Conservation (phyloP, 768 basidiomycete genomes). For the Russula sp. region DNA sequence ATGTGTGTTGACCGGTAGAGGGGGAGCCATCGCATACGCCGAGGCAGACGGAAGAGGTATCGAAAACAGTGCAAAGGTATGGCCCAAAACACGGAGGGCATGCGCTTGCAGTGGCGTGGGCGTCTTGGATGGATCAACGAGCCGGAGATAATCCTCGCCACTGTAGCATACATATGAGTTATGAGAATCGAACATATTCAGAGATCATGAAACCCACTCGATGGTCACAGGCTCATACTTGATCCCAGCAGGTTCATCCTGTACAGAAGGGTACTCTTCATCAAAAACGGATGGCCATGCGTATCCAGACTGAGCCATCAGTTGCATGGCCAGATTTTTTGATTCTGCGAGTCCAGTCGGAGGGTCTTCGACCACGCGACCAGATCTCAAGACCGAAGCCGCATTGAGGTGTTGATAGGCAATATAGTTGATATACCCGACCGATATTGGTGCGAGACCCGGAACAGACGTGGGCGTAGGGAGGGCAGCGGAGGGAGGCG, state of each 20-base stretch:
- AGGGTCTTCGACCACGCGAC: slow-evolving; percentile 24
- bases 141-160: slow-evolving; percentile 18
- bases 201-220: slow-evolving; percentile 8
- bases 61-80: slow-evolving; percentile 18
- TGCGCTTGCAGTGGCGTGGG: slow-evolving; percentile 19
- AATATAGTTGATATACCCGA: slow-evolving; percentile 15
- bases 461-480: slow-evolving; percentile 10
- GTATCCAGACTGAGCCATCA: slow-evolving; percentile 32
- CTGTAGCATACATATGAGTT: neutral
- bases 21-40: neutral
- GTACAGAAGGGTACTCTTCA: slow-evolving; percentile 21
- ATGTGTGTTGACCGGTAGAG: neutral
- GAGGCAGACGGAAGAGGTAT: slow-evolving; percentile 8
- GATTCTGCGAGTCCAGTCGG: slow-evolving; percentile 18
- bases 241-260: slow-evolving; percentile 15
- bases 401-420: slow-evolving; percentile 13
- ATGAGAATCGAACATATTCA: neutral
- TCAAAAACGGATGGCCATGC: slow-evolving; percentile 41
- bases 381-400: slow-evolving; percentile 16
- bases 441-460: slow-evolving; percentile 12
- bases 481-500: neutral
- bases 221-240: slow-evolving; percentile 19
- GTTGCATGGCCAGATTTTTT: slow-evolving; percentile 24
- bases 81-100: slow-evolving; percentile 17
- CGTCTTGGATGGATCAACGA: slow-evolving; percentile 15